Base-by-base conservation (phyloP, 768 basidiomycete genomes). In the Terana coerulea region DNA sequence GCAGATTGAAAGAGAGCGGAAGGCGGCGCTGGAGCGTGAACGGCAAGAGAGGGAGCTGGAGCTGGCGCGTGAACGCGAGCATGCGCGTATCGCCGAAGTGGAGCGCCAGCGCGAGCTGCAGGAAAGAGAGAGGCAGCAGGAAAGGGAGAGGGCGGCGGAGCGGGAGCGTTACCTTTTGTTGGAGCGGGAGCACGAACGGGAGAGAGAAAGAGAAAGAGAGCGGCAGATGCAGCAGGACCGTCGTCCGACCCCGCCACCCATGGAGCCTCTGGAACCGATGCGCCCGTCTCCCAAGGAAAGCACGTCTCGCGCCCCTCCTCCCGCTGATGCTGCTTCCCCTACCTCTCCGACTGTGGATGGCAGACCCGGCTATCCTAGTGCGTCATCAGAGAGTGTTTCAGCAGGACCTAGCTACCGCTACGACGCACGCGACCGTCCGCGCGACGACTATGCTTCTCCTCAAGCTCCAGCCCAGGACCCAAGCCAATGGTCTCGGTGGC, bases 41-140 rank as follows among this genome's bases (percentile, higher is more conserved):
- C 24, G 6, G n/a, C n/a, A n/a, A n/a, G n/a, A n/a, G 15, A n/a
- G 3, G 17, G 37, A 39, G 37, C 37, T 39, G 15, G 28, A 46
- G n/a, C 10, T 33, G 26, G 26, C 28, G 19, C 9, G 45, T 10
- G 24, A 30, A 8, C 24, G 6, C 25, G 42, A 44, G 19, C 45
- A 31, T 4, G 45, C 31, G 41, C 19, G 29, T 15, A n/a, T n/a
- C n/a, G n/a, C n/a, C n/a, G 45, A 46, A 22, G 21, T 17, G 12
- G 45, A 46, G 31, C 45, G 30, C 29, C 29, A 46, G 45, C 29
- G 17, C 30, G 45, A 46, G 45, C 19, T 22, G 31, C n/a, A n/a
- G n/a, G n/a, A n/a, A n/a, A n/a, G n/a, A n/a, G n/a, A n/a, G n/a
- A n/a, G 30, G 21, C 30, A 24, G 30, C n/a, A 1, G 25, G 29